Evolutionary conservation across 306 rosid genomes (phyloP), one percentile per base, ranked within the genome.

Genomic region (Amphicarpaea edgeworthii): DNA sequence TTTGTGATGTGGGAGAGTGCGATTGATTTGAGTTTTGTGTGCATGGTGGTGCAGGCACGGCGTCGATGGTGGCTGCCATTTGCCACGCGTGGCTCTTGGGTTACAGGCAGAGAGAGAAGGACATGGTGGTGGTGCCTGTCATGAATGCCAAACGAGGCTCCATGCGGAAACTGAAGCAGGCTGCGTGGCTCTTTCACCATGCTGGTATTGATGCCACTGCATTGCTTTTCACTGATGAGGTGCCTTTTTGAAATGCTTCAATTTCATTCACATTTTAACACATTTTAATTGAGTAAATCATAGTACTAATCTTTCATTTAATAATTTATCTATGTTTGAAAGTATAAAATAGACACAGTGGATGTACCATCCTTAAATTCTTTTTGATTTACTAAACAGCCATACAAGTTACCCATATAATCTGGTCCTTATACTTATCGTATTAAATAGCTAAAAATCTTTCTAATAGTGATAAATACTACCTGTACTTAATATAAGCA

Each of bases 181-280:
- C 93, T 68, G 91, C 98, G 49, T 93, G 98, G 98, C 89, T 93
- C 20, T 88, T 93, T 83, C 62, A 90, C 72, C 96, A 91, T 58
- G 86, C 84, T 84, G 96, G 84, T 58, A 90, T 91, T 59, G 96
- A 93, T 72, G 85, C 86, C 21, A 75, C 85, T 45, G 79, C 94
- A 12, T 69, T 93, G 85, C 85, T 90, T 65, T 91, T 91, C 81
- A 73, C 78, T 38, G 93, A 93, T 67, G 97, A 93, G 93, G 98
- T 89, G 53, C 62, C 17, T 49, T 50, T 70, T 46, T 21, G 14
- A 11, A 12, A 20, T 54, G 3, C 23, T 70, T 19, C 4, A 3
- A 53, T 7, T 19, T 19, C 5, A 71, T 58, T 73, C 20, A 30
- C 0, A 26, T 64, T 45, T 53, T 2, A 51, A 28, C 11, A 1